These are phyloP conservation scores for Alternaria infectoria DNA, from an alignment of 2,329 filamentous ascomycete genomes.

Conservation along the genomic window DNA sequence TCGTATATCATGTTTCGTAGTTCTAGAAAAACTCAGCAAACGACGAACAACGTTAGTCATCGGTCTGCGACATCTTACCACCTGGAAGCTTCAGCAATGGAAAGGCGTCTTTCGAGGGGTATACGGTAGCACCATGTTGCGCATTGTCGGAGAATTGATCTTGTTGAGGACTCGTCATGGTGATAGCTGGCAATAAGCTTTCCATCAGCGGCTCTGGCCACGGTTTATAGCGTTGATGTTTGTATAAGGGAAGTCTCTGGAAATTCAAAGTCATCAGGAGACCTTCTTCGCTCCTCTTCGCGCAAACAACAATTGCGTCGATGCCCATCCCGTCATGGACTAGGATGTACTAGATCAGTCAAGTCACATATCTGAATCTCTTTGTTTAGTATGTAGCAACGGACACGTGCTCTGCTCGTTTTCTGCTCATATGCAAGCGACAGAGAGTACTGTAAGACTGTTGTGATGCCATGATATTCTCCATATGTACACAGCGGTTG, in stretches of 20 bases:
- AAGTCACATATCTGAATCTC: neutral
- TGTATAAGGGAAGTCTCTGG: neutral
- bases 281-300: neutral
- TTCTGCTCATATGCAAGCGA: neutral
- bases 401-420: neutral
- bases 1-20: neutral
- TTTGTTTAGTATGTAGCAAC: neutral
- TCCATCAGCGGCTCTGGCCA: neutral
- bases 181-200: neutral
- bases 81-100: neutral
- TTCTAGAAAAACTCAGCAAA: neutral
- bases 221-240: neutral
- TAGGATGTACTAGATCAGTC: neutral
- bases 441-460: neutral
- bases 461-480: conserved; percentile 1
- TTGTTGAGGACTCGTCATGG: neutral
- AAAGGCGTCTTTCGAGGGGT: rapidly evolving
- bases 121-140: neutral
- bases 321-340: neutral
- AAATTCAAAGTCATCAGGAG: neutral
- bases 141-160: rapidly evolving
- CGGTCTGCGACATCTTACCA: neutral
- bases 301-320: neutral
- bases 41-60: neutral
- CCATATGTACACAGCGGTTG: conserved; percentile 20